These are phyloP conservation scores for Kodamaea leandrae DNA, from an alignment of 805 yeast genomes.

Conservation along the genomic window DNA sequence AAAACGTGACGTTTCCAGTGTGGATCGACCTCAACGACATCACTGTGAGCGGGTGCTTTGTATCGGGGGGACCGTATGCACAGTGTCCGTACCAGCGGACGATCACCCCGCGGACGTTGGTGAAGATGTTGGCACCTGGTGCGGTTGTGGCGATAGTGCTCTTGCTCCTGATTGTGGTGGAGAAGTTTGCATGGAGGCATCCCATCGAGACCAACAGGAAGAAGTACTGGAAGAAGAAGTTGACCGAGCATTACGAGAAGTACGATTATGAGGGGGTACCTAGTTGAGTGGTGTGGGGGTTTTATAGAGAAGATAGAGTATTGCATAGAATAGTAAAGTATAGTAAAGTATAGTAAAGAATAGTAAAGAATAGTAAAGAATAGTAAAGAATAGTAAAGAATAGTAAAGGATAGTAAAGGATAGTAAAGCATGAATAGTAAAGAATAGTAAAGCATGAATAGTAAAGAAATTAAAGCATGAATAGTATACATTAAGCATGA, in stretches of 20 bases:
- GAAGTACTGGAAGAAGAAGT: slow-evolving; percentile 57
- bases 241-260: slow-evolving; percentile 53
- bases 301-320: too few relatives aligned
- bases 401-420: too few relatives aligned
- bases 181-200: slow-evolving; percentile 52
- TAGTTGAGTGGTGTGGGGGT: too few relatives aligned
- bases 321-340: too few relatives aligned
- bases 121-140: slow-evolving; percentile 66
- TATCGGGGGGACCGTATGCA: slow-evolving; percentile 74
- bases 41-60: slow-evolving; percentile 76
- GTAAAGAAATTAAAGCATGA: too few relatives aligned
- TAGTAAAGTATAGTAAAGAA: too few relatives aligned
- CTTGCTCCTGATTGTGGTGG: slow-evolving; percentile 47
- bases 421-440: too few relatives aligned
- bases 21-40: slow-evolving; percentile 88
- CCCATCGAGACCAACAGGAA: slow-evolving; percentile 73
- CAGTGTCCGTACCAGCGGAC: slow-evolving; percentile 72
- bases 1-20: slow-evolving; percentile 34
- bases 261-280: slow-evolving; percentile 87
- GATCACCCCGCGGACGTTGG: slow-evolving; percentile 54
- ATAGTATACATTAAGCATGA: too few relatives aligned
- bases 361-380: too few relatives aligned
- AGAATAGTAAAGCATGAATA: too few relatives aligned
- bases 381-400: too few relatives aligned
- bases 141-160: slow-evolving; percentile 54